phyloP scores from a whole-genome alignment of 495 filamentous ascomycete genomes.

The Hypoxylon subgilvum region DNA sequence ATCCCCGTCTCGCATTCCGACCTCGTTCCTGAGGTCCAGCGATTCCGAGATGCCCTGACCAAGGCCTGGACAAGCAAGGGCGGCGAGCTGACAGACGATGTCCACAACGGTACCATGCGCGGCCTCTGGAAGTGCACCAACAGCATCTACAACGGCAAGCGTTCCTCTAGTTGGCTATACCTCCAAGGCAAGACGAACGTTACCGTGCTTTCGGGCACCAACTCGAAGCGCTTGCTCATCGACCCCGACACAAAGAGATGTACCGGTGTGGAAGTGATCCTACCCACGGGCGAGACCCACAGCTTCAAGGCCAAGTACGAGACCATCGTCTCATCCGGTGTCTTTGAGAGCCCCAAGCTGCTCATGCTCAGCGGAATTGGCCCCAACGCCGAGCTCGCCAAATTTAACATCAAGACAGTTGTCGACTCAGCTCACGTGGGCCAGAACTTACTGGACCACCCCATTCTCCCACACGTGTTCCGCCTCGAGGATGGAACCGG shows the following conservation, averaged over 20 bases:
- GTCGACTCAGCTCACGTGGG: slow-evolving; percentile 62
- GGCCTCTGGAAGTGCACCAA: slow-evolving; percentile 63
- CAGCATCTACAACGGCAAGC: slow-evolving; percentile 64
- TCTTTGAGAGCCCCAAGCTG: slow-evolving; percentile 64
- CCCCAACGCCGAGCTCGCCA: slow-evolving; percentile 53
- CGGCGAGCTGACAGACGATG: slow-evolving; percentile 56
- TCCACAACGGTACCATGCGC: slow-evolving; percentile 62
- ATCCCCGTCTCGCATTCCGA: slow-evolving; percentile 63
- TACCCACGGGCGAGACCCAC: slow-evolving; percentile 47
- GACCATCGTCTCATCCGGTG: slow-evolving; percentile 63
- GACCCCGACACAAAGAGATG: slow-evolving; percentile 47
- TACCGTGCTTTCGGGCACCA: slow-evolving; percentile 54
- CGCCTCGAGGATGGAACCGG: slow-evolving; percentile 61
- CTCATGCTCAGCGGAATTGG: slow-evolving; percentile 70
- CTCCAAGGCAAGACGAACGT: slow-evolving; percentile 63
- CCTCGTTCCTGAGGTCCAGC: slow-evolving; percentile 58
- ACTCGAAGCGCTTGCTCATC: slow-evolving; percentile 62
- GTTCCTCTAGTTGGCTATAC: slow-evolving; percentile 59
- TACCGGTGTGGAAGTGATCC: slow-evolving; percentile 46
- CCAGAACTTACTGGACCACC: slow-evolving; percentile 65
- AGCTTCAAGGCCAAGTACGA: slow-evolving; percentile 57
- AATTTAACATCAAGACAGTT: slow-evolving; percentile 57
- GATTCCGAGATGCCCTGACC: slow-evolving; percentile 62
- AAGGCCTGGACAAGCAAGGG: slow-evolving; percentile 64
- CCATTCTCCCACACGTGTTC: slow-evolving; percentile 59